Conservation (phyloP, 1,284 basidiomycete species). For the Heterobasidion occidentale region DNA sequence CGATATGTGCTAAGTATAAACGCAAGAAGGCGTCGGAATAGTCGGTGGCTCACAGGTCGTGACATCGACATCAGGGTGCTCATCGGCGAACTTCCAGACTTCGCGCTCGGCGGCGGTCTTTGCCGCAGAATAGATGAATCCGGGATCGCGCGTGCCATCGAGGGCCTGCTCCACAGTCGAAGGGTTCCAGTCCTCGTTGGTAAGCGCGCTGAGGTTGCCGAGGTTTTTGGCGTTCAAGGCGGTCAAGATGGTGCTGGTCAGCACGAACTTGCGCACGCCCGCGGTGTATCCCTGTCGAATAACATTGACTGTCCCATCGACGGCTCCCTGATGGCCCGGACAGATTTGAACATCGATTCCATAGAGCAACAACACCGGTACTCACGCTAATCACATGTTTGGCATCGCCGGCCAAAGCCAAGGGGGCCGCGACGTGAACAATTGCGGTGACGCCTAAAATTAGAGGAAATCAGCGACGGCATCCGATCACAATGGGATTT, state of each 20-base stretch:
- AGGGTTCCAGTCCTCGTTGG: constrained; percentile 13
- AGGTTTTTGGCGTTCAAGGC: constrained; percentile 1
- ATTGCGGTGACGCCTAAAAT: constrained; percentile 9
- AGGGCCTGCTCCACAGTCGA: constrained; percentile 12
- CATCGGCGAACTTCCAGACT: neutral
- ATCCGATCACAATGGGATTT: neutral
- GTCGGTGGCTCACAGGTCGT: neutral
- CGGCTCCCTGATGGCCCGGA: constrained; percentile 11
- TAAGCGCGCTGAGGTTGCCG: neutral
- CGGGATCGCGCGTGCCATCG: neutral
- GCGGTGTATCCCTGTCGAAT: constrained; percentile 19
- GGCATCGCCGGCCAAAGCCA: neutral
- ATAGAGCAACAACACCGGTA: too few relatives aligned
- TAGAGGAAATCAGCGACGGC: neutral
- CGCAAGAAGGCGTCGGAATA: neutral
- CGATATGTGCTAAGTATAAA: neutral
- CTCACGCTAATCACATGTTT: neutral
- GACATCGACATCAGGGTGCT: neutral
- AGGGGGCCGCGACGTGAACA: constrained; percentile 14
- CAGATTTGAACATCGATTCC: too few relatives aligned
- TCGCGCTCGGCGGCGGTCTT: neutral
- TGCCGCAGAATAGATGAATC: neutral
- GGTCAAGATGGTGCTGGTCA: constrained; percentile 16
- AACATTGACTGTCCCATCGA: constrained; percentile 21
- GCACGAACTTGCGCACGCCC: constrained; percentile 20